A percentile compares a stretch with the other conserved stretches of the same genome.
Evolutionary conservation across 2,329 filamentous ascomycete species (phyloP).

Genomic region (Bertia moriformis): DNA sequence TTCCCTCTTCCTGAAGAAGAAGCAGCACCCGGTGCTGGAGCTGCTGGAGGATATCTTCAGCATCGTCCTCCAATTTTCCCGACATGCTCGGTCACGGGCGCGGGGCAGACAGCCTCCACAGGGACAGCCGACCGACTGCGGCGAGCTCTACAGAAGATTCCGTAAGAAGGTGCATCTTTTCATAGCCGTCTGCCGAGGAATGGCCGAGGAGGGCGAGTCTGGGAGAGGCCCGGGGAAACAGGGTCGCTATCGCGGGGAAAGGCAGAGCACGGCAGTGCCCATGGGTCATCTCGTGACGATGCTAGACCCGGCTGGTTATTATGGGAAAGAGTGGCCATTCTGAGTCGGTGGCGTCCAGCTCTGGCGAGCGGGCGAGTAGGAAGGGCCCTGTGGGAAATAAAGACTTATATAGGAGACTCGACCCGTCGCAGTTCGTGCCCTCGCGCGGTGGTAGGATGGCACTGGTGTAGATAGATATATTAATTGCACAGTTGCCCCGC

Average conservation of each 20-base stretch:
- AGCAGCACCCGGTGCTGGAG: conserved; percentile 58
- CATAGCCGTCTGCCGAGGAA: conserved; percentile 53
- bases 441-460: too few species aligned
- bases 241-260: conserved; percentile 5
- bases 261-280: too few species aligned
- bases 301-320: background rate
- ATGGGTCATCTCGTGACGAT: background rate
- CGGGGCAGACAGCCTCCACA: conserved; percentile 10
- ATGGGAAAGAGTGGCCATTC: background rate
- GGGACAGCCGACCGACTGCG: conserved; percentile 15
- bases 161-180: conserved; percentile 62
- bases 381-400: too few species aligned
- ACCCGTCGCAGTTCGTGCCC: too few species aligned
- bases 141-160: conserved; percentile 50
- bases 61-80: conserved; percentile 21
- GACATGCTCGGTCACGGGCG: conserved; percentile 18
- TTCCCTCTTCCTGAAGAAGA: conserved; percentile 57
- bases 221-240: conserved; percentile 11
- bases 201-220: conserved; percentile 47
- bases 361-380: too few species aligned
- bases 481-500: too few species aligned
- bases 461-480: too few species aligned
- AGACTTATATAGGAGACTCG: too few species aligned
- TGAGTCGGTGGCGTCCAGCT: background rate
- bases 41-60: conserved; percentile 67